phyloP scores from a whole-genome alignment of 768 basidiomycete species.

The Kwoniella mangroviensis region DNA sequence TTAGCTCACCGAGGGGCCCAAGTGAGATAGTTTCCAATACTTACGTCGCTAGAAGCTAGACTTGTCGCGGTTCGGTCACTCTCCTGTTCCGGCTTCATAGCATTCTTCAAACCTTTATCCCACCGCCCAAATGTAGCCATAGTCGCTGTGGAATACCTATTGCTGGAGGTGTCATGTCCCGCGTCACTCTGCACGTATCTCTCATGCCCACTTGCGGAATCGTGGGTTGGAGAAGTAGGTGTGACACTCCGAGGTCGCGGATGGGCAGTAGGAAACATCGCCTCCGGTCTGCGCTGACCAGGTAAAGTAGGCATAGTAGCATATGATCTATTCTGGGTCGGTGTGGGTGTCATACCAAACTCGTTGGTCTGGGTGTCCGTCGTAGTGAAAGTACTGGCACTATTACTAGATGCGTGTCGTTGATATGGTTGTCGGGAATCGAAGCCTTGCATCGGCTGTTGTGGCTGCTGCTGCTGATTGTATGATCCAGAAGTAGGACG shows the following conservation, averaged over 20 bases:
- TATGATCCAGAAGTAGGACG: not conserved
- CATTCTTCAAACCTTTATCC: slow-evolving; percentile 31
- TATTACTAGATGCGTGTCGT: slow-evolving; percentile 31
- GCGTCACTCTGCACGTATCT: slow-evolving; percentile 29
- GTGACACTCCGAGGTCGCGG: slow-evolving; percentile 24
- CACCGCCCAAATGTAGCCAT: slow-evolving; percentile 40
- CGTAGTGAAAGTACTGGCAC: slow-evolving; percentile 34
- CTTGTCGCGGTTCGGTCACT: slow-evolving; percentile 5
- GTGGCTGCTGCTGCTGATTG: not conserved
- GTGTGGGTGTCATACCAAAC: slow-evolving; percentile 21
- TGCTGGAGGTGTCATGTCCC: slow-evolving; percentile 25
- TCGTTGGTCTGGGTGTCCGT: slow-evolving; percentile 38
- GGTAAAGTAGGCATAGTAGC: slow-evolving; percentile 30
- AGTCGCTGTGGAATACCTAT: slow-evolving; percentile 30
- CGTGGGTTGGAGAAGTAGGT: slow-evolving; percentile 10
- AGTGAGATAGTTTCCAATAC: not conserved
- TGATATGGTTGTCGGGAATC: slow-evolving; percentile 18
- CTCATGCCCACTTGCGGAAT: not conserved
- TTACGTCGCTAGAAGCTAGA: slow-evolving; percentile 17
- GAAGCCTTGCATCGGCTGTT: slow-evolving; percentile 35
- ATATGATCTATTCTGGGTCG: slow-evolving; percentile 22
- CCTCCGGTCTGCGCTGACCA: not conserved
- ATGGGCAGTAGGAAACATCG: slow-evolving; percentile 34
- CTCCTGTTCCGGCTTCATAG: slow-evolving; percentile 11
- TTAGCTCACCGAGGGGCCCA: too few species aligned